These are phyloP conservation scores for Tanacetum coccineum DNA, from an alignment of 129 eudicot species.

Conservation along the genomic window DNA sequence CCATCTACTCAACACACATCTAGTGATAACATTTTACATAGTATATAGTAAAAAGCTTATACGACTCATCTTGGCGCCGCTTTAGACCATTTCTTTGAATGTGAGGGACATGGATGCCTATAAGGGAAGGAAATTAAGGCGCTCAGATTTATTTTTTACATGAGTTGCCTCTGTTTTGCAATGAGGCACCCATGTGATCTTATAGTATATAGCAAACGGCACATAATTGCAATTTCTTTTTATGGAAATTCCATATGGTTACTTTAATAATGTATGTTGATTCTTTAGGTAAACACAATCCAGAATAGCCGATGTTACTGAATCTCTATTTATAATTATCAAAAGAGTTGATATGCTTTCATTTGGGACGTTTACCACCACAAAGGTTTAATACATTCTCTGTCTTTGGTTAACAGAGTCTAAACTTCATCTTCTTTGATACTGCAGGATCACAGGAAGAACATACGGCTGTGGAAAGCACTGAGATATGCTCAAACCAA, in stretches of 20 bases:
- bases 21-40: not conserved
- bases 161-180: too few species aligned
- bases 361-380: not conserved
- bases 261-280: not conserved
- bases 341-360: not conserved
- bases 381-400: not conserved
- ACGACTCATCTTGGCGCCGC: not conserved
- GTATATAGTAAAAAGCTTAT: not conserved
- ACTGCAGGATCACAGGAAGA: slow-evolving; percentile 71
- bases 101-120: too few species aligned
- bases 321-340: not conserved
- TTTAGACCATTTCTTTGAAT: too few species aligned
- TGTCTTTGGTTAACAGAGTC: too few species aligned
- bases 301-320: too few species aligned
- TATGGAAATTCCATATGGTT: not conserved
- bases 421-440: too few species aligned
- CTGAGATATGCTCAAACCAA: slow-evolving; percentile 64
- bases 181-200: too few species aligned
- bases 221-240: too few species aligned
- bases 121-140: too few species aligned
- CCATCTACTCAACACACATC: too few species aligned
- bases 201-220: too few species aligned
- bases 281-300: not conserved
- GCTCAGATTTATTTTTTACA: too few species aligned
- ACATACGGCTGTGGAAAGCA: slow-evolving; percentile 36